Conservation (phyloP, 768 basidiomycete genomes). For the Lepiota venenata region DNA sequence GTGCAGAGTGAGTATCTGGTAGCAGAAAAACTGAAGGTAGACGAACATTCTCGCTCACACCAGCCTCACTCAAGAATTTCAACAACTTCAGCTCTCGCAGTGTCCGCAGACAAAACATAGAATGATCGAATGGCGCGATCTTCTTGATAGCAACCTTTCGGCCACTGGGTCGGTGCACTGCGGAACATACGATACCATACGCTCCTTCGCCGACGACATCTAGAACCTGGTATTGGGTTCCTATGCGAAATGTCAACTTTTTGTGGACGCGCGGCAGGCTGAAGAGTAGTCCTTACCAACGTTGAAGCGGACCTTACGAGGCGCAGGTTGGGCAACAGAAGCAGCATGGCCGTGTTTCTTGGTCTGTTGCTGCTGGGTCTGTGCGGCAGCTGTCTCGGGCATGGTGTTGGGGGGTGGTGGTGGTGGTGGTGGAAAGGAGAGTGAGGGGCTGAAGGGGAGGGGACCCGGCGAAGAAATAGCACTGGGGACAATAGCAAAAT, state of each 20-base stretch:
- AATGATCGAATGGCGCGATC: constrained; percentile 93
- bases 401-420: constrained; percentile 13
- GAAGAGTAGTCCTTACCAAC: constrained; percentile 48
- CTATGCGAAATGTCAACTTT: constrained; percentile 26
- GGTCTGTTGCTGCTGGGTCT: constrained; percentile 14
- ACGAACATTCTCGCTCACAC: constrained; percentile 84
- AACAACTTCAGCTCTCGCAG: constrained; percentile 81
- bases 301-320: constrained; percentile 87
- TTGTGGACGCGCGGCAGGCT: constrained; percentile 7
- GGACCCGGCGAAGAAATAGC: constrained; percentile 6
- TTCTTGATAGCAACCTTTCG: constrained; percentile 97
- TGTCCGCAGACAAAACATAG: constrained; percentile 93
- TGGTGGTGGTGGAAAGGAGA: constrained; percentile 16
- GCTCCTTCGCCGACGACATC: constrained; percentile 90
- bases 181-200: constrained; percentile 94
- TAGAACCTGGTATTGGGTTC: constrained; percentile 79
- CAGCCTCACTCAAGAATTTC: constrained; percentile 83
- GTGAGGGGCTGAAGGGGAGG: constrained; percentile 10
- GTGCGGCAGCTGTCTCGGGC: constrained; percentile 23
- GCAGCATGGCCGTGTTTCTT: constrained; percentile 37
- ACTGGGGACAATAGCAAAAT: constrained; percentile 14
- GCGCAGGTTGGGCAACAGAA: constrained; percentile 46
- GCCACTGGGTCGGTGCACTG: constrained; percentile 80
- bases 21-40: constrained; percentile 1
- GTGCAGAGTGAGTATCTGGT: constrained; percentile 13